These are phyloP conservation scores for Udeniomyces megalosporus DNA, from an alignment of 768 basidiomycete species.

Conservation along the genomic window DNA sequence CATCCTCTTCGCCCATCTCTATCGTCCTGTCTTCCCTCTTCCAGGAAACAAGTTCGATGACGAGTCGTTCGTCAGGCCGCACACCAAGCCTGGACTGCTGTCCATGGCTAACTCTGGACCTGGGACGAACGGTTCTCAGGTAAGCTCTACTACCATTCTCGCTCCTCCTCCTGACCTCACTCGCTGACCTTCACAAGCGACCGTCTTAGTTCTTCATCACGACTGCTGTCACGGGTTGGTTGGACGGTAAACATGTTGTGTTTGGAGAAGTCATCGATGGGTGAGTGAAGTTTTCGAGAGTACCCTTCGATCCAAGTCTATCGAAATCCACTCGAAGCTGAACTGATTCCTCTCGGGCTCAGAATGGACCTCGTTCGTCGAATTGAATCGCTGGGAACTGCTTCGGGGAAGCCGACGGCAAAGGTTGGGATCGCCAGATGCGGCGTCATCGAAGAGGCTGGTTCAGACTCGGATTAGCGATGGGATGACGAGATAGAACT, in stretches of 20 bases:
- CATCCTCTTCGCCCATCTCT: no score
- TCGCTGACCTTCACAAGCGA: no score
- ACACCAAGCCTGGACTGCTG: not conserved
- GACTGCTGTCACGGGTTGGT: slow-evolving; percentile 2
- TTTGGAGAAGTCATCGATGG: slow-evolving; percentile 14
- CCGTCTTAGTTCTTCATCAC: slow-evolving; percentile 30
- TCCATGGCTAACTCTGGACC: slow-evolving; percentile 1
- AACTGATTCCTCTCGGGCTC: no score
- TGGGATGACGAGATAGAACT: no score
- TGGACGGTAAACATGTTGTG: not conserved
- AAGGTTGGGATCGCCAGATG: slow-evolving; percentile 7
- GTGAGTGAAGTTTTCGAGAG: no score
- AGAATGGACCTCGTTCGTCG: not conserved
- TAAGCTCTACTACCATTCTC: no score
- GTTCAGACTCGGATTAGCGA: slow-evolving; percentile 11
- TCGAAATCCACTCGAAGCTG: no score
- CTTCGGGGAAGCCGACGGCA: not conserved
- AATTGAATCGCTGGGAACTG: not conserved
- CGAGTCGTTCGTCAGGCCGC: no score
- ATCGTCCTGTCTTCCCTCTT: no score
- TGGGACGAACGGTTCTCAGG: slow-evolving; percentile 16
- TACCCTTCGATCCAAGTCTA: no score
- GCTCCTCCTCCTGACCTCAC: no score
- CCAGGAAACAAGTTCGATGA: no score
- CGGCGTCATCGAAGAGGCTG: slow-evolving; percentile 5